Base-by-base conservation (phyloP, 2,329 filamentous ascomycete genomes). In the Fusarium hostae region DNA sequence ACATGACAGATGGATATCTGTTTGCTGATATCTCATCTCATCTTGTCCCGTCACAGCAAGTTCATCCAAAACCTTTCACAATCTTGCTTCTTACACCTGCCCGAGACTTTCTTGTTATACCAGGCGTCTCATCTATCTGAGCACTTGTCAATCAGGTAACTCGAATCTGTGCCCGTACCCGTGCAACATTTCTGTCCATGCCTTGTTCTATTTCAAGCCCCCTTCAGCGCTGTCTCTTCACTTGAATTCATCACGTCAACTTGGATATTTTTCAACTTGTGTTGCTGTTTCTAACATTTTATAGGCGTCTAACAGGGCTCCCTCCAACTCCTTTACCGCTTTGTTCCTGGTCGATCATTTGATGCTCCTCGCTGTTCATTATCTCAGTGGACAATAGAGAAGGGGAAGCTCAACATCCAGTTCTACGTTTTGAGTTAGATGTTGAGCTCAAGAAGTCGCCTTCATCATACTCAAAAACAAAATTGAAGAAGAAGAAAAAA, bases 101-200 rank as follows among this genome's bases (percentile, higher is more conserved):
- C 37, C 34, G 34, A 24, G 24, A 24, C 18, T 13, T 35, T 43
- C 20, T 37, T 45, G 39, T 34, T 58, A 34, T 32, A 45, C 16
- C 57, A 15, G 37, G 37, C 37, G 26, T 51, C 20, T 16, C 22
- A 40, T 51, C 26, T 41, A 22, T 30, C 15, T 50, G 22, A 37
- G n/a, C 20, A 26, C 28, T 35, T 35, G 34, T 32, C 20, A 63
- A 39, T 35, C 65, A 48, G 58, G 51, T 69, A 69, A 52, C 35
- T 64, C 39, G 30, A 59, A 28, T 59, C n/a, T 63, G 41, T 60
- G 37, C 32, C 55, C 57, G 28, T 63, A 63, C 34, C 50, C 57
- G 41, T 59, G 52, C 61, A 48, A 48, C 32, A 45, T 67, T 40
- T 50, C 34, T 34, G 22, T 43, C 39, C 48, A 43, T 56, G 50